Evolutionary conservation across 1,139 yeast genomes (phyloP).

Genomic region (Suhomyces chickasaworum): DNA sequence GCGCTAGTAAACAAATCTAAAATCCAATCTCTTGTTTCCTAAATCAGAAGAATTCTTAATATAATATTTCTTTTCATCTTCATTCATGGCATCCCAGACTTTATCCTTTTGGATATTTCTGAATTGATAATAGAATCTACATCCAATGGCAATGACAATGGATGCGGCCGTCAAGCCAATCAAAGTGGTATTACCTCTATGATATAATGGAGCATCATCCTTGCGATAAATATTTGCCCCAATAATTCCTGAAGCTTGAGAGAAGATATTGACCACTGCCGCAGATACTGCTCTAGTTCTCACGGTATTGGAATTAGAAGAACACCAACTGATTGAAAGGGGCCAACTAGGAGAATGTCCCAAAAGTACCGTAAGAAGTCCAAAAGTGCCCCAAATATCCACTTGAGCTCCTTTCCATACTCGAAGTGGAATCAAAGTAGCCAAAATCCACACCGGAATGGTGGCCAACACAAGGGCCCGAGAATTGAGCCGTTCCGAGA

Average conservation of each 20-base stretch:
- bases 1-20: conserved; percentile 19
- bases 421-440: conserved; percentile 21
- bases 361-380: conserved; percentile 21
- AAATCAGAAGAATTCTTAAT: conserved; percentile 14
- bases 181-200: conserved; percentile 28
- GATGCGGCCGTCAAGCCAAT: conserved; percentile 25
- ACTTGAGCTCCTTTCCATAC: conserved; percentile 24
- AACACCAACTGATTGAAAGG: conserved; percentile 24
- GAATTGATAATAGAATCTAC: conserved; percentile 19
- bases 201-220: conserved; percentile 32
- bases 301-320: conserved; percentile 24
- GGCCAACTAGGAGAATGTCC: conserved; percentile 26
- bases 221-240: conserved; percentile 28
- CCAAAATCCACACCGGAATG: conserved; percentile 24
- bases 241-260: conserved; percentile 22
- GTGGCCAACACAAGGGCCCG: conserved; percentile 27
- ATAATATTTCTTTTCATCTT: conserved; percentile 19
- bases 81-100: conserved; percentile 18
- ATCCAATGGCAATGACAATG: conserved; percentile 17
- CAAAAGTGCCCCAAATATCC: conserved; percentile 26
- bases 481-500: conserved; percentile 42
- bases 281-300: conserved; percentile 27
- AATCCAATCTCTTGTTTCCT: conserved; percentile 24
- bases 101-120: conserved; percentile 18
- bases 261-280: conserved; percentile 26